Percentiles rank a stretch among this genome's conserved stretches.
Conservation (phyloP, 768 basidiomycete genomes). For the Podaxis carcinomalis region DNA sequence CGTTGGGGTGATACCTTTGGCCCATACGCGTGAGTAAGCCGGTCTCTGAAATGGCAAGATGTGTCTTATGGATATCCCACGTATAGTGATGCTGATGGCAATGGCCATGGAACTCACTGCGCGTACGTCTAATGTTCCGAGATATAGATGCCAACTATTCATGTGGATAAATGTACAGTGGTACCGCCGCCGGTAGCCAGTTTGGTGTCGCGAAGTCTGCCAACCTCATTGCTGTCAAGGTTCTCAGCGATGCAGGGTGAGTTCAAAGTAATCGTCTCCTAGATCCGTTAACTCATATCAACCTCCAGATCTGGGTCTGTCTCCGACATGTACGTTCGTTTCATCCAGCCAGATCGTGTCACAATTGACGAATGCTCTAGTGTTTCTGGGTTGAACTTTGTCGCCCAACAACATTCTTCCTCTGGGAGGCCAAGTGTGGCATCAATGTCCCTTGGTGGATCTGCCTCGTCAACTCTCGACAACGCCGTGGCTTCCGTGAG, state of each 20-base stretch:
- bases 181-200: slow-evolving; percentile 21
- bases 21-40: slow-evolving; percentile 15
- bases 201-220: slow-evolving; percentile 26
- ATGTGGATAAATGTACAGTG: slow-evolving; percentile 8
- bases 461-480: slow-evolving; percentile 23
- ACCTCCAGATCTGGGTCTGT: slow-evolving; percentile 5
- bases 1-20: slow-evolving; percentile 32
- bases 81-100: slow-evolving; percentile 23
- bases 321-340: slow-evolving; percentile 1
- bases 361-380: slow-evolving; percentile 7
- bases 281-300: not conserved
- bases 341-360: too few species aligned
- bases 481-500: slow-evolving; percentile 25
- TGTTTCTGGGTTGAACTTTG: slow-evolving; percentile 30
- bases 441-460: slow-evolving; percentile 33
- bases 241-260: slow-evolving; percentile 28
- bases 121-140: slow-evolving; percentile 14
- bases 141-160: not conserved
- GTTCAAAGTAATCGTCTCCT: not conserved
- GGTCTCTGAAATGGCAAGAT: not conserved
- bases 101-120: slow-evolving; percentile 37
- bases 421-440: slow-evolving; percentile 27
- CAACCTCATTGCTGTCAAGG: slow-evolving; percentile 36
- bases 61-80: not conserved
- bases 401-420: slow-evolving; percentile 15